Evolutionary conservation across 2,329 filamentous ascomycete genomes (phyloP).

Genomic region (Pyrenophora graminea): DNA sequence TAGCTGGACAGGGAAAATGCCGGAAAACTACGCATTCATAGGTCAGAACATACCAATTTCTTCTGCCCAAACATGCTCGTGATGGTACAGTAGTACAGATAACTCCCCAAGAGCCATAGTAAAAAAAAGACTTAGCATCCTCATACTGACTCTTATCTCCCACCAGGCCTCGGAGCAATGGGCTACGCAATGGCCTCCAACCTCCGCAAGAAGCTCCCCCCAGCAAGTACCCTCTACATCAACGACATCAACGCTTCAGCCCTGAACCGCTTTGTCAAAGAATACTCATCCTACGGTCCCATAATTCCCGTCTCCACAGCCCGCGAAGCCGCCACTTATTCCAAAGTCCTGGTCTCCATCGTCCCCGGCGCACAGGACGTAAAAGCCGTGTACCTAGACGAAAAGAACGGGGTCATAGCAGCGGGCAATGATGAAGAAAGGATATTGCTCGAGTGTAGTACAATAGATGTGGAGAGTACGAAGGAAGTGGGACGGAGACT

Average conservation of each 20-base stretch:
- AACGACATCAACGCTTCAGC: constrained; percentile 36
- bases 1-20: constrained; percentile 14
- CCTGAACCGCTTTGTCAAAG: constrained; percentile 28
- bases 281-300: constrained; percentile 25
- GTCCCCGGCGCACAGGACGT: constrained; percentile 35
- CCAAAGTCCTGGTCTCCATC: constrained; percentile 35
- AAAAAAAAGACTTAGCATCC: not conserved
- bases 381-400: constrained; percentile 37
- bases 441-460: constrained; percentile 40
- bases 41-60: constrained; percentile 14
- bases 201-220: constrained; percentile 32
- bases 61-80: no score
- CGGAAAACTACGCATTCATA: constrained; percentile 40
- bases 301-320: constrained; percentile 34
- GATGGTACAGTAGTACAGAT: no score
- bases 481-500: constrained; percentile 29
- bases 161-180: constrained; percentile 41
- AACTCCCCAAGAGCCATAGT: not conserved
- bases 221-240: constrained; percentile 28
- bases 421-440: constrained; percentile 21
- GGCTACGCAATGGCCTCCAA: constrained; percentile 42
- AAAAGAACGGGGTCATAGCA: constrained; percentile 30
- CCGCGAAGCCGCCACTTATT: constrained; percentile 34
- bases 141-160: not conserved
- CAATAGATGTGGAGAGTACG: constrained; percentile 37